Conservation (phyloP, 1,284 basidiomycete genomes). For the Athelia sp. region DNA sequence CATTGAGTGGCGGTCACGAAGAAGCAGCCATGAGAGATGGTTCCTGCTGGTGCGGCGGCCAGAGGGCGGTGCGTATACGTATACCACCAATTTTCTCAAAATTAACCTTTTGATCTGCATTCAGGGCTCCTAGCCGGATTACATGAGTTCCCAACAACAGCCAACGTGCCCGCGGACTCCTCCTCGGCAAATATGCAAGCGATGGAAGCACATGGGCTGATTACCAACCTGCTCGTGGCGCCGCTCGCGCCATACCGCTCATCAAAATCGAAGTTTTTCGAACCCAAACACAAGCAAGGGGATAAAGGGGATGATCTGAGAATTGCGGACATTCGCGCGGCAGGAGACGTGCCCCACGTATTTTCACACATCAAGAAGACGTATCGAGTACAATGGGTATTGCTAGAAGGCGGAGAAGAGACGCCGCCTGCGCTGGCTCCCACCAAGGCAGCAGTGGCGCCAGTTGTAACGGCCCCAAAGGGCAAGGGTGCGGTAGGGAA, state of each 20-base stretch:
- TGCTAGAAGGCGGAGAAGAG: constrained; percentile 47
- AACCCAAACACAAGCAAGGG: constrained; percentile 6
- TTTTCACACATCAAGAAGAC: constrained; percentile 92
- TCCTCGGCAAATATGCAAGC: constrained; percentile 27
- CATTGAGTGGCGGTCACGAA: constrained; percentile 63
- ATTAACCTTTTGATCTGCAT: constrained; percentile 5
- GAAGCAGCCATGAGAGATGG: constrained; percentile 34
- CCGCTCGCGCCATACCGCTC: constrained; percentile 11
- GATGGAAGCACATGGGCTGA: constrained; percentile 33
- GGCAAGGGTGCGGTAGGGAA: background rate
- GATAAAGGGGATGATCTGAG: constrained; percentile 18
- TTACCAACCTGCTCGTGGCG: constrained; percentile 36
- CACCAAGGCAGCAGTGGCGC: background rate
- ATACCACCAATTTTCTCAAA: constrained; percentile 2
- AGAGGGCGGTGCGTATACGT: constrained; percentile 63
- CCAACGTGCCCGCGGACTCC: constrained; percentile 38
- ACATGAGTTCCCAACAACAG: constrained; percentile 73
- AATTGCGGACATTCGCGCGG: constrained; percentile 43
- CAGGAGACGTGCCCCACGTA: constrained; percentile 72
- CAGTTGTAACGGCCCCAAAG: no score
- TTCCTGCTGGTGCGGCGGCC: constrained; percentile 82
- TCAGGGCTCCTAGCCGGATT: constrained; percentile 86
- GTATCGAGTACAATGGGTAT: constrained; percentile 75
- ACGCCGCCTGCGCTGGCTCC: constrained; percentile 10
- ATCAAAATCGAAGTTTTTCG: constrained; percentile 5